phyloP scores from a whole-genome alignment of 2,329 filamentous ascomycete species.

The Chaetomiaceae sp. region DNA sequence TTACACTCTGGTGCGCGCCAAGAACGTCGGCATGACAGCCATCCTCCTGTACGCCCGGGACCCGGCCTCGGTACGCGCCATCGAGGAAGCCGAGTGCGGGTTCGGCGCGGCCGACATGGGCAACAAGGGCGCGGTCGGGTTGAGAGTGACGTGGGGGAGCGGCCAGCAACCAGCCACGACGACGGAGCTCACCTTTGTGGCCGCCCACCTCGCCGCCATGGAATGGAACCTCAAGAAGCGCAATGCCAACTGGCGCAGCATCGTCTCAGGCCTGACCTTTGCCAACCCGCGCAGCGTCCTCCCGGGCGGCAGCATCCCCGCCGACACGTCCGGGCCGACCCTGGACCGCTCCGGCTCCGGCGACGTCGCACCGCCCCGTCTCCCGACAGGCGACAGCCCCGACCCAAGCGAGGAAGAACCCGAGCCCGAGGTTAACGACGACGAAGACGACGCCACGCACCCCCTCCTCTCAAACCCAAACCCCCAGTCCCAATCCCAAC shows the following conservation, averaged over 20 bases:
- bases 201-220: constrained; percentile 83
- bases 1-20: constrained; percentile 66
- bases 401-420: constrained; percentile 20
- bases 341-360: constrained; percentile 22
- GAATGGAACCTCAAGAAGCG: constrained; percentile 70
- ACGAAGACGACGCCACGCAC: constrained; percentile 1
- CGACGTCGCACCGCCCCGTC: constrained; percentile 6
- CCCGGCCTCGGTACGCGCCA: constrained; percentile 52
- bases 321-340: not conserved
- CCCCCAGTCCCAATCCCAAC: not conserved
- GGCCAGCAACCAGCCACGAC: constrained; percentile 34
- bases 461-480: constrained; percentile 13
- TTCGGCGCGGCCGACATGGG: constrained; percentile 86
- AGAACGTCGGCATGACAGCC: constrained; percentile 83
- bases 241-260: constrained; percentile 83
- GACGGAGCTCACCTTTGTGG: constrained; percentile 75
- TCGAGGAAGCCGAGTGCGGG: constrained; percentile 78
- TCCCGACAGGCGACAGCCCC: constrained; percentile 14
- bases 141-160: constrained; percentile 62
- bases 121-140: constrained; percentile 88
- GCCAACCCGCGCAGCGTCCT: constrained; percentile 45
- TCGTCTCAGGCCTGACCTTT: constrained; percentile 78
- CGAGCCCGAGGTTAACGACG: not conserved
- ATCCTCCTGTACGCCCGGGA: constrained; percentile 78
- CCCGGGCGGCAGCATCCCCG: constrained; percentile 21